phyloP scores from a whole-genome alignment of 768 basidiomycete genomes.

The Rubroboletus satanas region DNA sequence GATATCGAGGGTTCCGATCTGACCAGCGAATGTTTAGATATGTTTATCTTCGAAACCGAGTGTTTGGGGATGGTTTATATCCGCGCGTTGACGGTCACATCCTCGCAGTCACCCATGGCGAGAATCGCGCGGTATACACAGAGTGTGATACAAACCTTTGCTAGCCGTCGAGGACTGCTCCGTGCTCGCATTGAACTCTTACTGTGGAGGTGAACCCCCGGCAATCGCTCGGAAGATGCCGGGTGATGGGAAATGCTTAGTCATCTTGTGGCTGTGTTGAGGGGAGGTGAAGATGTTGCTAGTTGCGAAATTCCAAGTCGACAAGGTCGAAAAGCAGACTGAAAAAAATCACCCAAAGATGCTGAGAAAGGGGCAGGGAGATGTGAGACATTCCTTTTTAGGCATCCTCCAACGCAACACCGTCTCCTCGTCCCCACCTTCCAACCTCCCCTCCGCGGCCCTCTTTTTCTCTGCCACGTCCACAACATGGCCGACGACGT shows the following conservation, averaged over 20 bases:
- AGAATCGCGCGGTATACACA: no score
- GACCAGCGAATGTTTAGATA: conserved; percentile 46
- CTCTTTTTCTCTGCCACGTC: not conserved
- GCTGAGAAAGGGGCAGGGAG: conserved; percentile 26
- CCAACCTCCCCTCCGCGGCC: conserved; percentile 5
- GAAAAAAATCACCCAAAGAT: conserved; percentile 27
- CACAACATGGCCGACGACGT: conserved; percentile 27
- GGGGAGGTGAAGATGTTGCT: not conserved
- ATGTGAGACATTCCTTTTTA: conserved; percentile 37
- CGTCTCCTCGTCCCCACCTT: conserved; percentile 26
- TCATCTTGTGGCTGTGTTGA: conserved; percentile 18
- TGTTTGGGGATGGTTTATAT: conserved; percentile 44
- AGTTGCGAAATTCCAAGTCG: conserved; percentile 27
- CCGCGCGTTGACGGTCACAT: conserved; percentile 42
- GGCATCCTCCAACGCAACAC: conserved; percentile 33
- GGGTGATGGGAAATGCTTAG: conserved; percentile 19
- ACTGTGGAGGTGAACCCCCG: no score
- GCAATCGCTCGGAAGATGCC: not conserved
- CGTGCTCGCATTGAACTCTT: not conserved
- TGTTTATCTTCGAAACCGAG: conserved; percentile 45
- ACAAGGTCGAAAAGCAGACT: conserved; percentile 20
- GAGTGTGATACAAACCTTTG: conserved; percentile 25
- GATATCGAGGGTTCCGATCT: conserved; percentile 59
- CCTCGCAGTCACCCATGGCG: conserved; percentile 21
- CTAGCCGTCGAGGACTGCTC: not conserved